These are phyloP conservation scores for Paratrimastix pyriformis DNA, from an alignment of 78 protist species.

Conservation along the genomic window DNA sequence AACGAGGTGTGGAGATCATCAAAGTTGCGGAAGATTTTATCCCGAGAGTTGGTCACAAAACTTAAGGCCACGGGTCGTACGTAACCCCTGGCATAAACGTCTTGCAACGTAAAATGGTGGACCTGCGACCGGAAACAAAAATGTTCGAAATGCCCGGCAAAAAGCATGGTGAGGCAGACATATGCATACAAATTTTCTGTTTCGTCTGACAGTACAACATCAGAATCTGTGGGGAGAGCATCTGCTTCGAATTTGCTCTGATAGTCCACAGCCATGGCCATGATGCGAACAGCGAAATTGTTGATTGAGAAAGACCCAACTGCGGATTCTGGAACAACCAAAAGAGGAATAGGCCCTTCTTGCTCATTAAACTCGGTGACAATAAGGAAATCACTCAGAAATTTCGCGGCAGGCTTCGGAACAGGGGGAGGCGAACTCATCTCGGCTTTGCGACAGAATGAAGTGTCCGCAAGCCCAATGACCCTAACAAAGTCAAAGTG, in stretches of 20 bases:
- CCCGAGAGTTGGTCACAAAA: constrained; percentile 34
- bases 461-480: too few species aligned
- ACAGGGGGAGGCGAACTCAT: too few species aligned
- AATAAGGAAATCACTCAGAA: constrained; percentile 45
- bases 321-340: constrained; percentile 20
- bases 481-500: too few species aligned
- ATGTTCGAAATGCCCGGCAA: too few species aligned
- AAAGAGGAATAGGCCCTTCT: constrained; percentile 44
- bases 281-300: constrained; percentile 44
- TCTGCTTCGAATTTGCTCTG: too few species aligned
- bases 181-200: too few species aligned
- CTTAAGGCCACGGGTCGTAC: constrained; percentile 44
- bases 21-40: constrained; percentile 35
- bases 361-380: constrained; percentile 52
- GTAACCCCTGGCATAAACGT: constrained; percentile 51
- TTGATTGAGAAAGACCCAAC: constrained; percentile 16
- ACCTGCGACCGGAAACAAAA: too few species aligned
- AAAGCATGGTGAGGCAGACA: too few species aligned
- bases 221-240: too few species aligned
- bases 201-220: background rate
- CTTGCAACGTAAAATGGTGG: constrained; percentile 49
- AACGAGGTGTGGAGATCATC: constrained; percentile 27
- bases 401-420: too few species aligned
- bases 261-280: constrained; percentile 57
- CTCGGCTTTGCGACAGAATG: too few species aligned